These are phyloP conservation scores for Chaetoscypha palmicola DNA, from an alignment of 2,329 filamentous ascomycete genomes.

Conservation along the genomic window DNA sequence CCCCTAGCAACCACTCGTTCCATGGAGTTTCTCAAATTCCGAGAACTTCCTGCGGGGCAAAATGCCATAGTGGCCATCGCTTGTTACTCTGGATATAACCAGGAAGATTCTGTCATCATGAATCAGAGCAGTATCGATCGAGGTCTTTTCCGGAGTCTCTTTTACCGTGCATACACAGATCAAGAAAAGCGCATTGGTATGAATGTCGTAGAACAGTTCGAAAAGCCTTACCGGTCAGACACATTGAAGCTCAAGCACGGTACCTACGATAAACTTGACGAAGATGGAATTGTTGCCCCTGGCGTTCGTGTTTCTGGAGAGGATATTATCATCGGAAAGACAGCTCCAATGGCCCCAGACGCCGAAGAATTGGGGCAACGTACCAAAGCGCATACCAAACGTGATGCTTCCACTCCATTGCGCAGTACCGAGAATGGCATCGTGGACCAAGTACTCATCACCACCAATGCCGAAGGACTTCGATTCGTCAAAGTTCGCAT, in stretches of 20 bases:
- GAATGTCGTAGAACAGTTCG: slow-evolving; percentile 86
- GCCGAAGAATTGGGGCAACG: slow-evolving; percentile 89
- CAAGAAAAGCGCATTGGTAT: slow-evolving; percentile 95
- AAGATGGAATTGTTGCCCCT: slow-evolving; percentile 89
- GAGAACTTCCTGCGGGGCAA: slow-evolving; percentile 91
- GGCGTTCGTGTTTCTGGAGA: slow-evolving; percentile 94
- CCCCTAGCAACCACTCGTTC: slow-evolving; percentile 91
- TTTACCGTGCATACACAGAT: slow-evolving; percentile 96
- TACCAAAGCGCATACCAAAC: slow-evolving; percentile 82
- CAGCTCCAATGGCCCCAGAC: slow-evolving; percentile 86
- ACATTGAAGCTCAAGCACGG: slow-evolving; percentile 90
- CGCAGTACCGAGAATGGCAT: slow-evolving; percentile 96
- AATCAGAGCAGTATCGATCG: slow-evolving; percentile 99
- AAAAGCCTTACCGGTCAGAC: slow-evolving; percentile 84
- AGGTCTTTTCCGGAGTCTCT: slow-evolving; percentile 92
- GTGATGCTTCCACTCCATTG: slow-evolving; percentile 91
- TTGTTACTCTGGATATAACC: slow-evolving; percentile 97
- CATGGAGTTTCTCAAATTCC: slow-evolving; percentile 98
- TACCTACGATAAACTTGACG: slow-evolving; percentile 95
- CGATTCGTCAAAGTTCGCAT: slow-evolving; percentile 97
- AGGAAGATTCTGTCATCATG: slow-evolving; percentile 99
- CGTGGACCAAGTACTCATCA: slow-evolving; percentile 85
- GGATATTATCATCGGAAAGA: slow-evolving; percentile 99
- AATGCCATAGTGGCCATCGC: slow-evolving; percentile 98
- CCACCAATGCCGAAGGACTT: slow-evolving; percentile 88